Evolutionary conservation across 2,329 filamentous ascomycete species (phyloP).

Genomic region (Fusarium xyrophilum): DNA sequence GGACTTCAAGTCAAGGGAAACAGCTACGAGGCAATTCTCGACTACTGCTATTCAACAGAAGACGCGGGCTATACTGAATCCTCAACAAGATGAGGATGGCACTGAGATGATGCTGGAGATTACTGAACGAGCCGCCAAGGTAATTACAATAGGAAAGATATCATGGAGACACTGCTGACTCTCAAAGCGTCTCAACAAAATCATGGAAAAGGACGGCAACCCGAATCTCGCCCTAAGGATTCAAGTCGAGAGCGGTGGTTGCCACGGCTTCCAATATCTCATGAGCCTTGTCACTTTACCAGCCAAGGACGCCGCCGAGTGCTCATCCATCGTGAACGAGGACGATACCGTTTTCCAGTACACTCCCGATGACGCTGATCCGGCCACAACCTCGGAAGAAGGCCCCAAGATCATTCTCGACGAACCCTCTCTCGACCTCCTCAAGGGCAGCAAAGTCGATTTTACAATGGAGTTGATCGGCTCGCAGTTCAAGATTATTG

Average conservation of each 20-base stretch:
- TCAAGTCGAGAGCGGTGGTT: constrained; percentile 90
- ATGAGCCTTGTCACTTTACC: constrained; percentile 81
- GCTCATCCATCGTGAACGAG: constrained; percentile 57
- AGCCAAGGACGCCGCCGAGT: constrained; percentile 44
- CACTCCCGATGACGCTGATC: constrained; percentile 55
- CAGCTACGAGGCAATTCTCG: constrained; percentile 46
- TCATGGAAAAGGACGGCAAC: constrained; percentile 75
- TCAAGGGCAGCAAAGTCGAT: constrained; percentile 94
- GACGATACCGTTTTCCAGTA: constrained; percentile 91
- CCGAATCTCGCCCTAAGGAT: constrained; percentile 87
- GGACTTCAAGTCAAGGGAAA: constrained; percentile 4
- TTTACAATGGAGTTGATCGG: constrained; percentile 94
- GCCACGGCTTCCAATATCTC: constrained; percentile 96
- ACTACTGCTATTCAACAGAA: constrained; percentile 46
- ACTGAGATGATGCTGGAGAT: constrained; percentile 85
- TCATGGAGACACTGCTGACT: constrained; percentile 12
- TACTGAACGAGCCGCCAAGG: constrained; percentile 80
- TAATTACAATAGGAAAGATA: constrained; percentile 47
- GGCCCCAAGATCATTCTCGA: constrained; percentile 87
- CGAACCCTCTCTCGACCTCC: constrained; percentile 80
- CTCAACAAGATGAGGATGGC: constrained; percentile 80
- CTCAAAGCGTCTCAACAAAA: constrained; percentile 72
- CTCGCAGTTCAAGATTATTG: constrained; percentile 91
- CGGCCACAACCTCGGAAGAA: constrained; percentile 40
- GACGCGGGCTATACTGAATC: constrained; percentile 69